Percentiles rank a stretch among this genome's conserved stretches.
These are phyloP conservation scores for Diplosphaera chodatii DNA, from an alignment of 139 green algal species.

Conservation along the genomic window DNA sequence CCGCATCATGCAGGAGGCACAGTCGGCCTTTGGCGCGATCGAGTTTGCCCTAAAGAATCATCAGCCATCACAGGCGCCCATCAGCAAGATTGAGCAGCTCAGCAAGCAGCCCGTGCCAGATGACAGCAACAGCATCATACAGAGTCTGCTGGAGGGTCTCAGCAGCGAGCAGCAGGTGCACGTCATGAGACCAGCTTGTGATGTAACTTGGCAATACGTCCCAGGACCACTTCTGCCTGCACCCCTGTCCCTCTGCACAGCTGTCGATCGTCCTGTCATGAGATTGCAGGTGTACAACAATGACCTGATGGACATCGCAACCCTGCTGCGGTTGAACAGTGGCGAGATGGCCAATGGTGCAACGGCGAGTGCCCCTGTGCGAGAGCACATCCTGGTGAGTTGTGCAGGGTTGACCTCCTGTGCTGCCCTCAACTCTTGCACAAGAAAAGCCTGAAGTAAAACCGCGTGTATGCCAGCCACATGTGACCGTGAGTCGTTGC, in stretches of 20 bases:
- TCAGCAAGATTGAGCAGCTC: not conserved
- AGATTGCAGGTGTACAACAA: not conserved
- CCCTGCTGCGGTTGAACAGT: not conserved
- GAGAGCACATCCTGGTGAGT: not conserved
- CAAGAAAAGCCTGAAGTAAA: too few species aligned
- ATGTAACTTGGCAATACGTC: too few species aligned
- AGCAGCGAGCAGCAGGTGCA: conserved; percentile 27
- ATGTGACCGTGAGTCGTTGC: too few species aligned
- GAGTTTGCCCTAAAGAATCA: conserved; percentile 43
- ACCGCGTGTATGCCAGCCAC: too few species aligned
- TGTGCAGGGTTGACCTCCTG: too few species aligned
- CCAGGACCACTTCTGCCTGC: too few species aligned
- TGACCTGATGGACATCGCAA: not conserved
- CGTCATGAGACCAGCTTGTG: too few species aligned
- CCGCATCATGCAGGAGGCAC: conserved; percentile 42
- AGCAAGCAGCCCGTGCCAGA: not conserved
- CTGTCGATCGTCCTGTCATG: not conserved
- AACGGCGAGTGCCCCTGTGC: not conserved
- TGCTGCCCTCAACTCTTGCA: too few species aligned
- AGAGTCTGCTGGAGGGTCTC: not conserved
- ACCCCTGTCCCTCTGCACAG: too few species aligned
- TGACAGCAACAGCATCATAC: not conserved
- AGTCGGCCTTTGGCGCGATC: conserved; percentile 49
- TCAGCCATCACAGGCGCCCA: not conserved
- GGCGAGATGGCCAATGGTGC: too few species aligned